Percentiles rank a stretch among this genome's conserved stretches.
phyloP scores from a whole-genome alignment of 2,329 filamentous ascomycete species.

The Xylariaceae sp. region DNA sequence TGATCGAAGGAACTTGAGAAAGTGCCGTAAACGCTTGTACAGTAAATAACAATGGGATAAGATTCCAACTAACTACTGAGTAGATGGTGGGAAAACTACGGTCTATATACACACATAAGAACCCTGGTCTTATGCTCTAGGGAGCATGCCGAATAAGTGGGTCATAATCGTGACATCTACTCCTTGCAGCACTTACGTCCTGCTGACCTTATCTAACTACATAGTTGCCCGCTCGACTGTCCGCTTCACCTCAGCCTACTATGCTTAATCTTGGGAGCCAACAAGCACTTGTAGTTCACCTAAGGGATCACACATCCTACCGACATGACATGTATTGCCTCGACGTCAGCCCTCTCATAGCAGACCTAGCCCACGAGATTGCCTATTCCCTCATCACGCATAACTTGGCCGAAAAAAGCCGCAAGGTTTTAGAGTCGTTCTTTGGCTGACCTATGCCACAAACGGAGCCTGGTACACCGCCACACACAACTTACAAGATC shows the following conservation, averaged over 20 bases:
- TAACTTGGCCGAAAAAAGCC: slow-evolving; percentile 5
- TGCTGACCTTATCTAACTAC: too few species aligned
- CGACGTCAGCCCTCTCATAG: slow-evolving; percentile 4
- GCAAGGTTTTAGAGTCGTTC: slow-evolving; percentile 9
- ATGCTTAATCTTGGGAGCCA: slow-evolving; percentile 7
- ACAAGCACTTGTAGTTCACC: slow-evolving; percentile 1
- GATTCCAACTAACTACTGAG: too few species aligned
- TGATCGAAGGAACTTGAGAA: too few species aligned
- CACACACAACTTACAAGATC: slow-evolving; percentile 5
- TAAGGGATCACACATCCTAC: neutral
- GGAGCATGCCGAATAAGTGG: too few species aligned
- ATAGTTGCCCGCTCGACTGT: slow-evolving; percentile 1
- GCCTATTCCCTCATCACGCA: neutral
- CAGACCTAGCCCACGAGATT: slow-evolving; percentile 5
- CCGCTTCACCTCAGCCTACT: neutral
- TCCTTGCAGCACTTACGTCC: too few species aligned
- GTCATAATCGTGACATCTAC: too few species aligned
- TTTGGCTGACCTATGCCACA: slow-evolving; percentile 10
- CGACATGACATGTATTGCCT: slow-evolving; percentile 3
- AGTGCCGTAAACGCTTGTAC: too few species aligned
- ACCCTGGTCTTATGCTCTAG: too few species aligned
- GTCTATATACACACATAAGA: too few species aligned
- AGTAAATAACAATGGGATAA: too few species aligned
- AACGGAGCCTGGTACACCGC: slow-evolving; percentile 7
- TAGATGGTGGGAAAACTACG: too few species aligned